phyloP scores from a whole-genome alignment of 352 stramenopile species.

The Blastocystis hominis region DNA sequence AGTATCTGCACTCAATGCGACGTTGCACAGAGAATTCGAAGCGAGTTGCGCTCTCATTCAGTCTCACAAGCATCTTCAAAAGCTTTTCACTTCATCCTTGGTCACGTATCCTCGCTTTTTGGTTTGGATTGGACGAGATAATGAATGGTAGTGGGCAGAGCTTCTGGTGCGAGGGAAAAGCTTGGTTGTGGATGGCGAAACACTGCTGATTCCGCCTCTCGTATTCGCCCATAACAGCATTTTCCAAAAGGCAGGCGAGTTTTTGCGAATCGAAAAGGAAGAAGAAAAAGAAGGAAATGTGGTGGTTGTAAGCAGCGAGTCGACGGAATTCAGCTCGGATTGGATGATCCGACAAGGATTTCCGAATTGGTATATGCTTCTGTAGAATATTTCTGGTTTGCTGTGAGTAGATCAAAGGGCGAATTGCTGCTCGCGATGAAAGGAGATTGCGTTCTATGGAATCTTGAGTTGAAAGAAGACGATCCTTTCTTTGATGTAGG shows the following conservation, averaged over 20 bases:
- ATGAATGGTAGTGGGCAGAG: not conserved
- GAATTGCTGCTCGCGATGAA: not conserved
- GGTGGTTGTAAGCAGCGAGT: not conserved
- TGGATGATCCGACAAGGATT: not conserved
- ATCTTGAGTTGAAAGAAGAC: not conserved
- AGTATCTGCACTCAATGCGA: not conserved
- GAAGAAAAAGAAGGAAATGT: no score
- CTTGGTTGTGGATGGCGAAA: not conserved
- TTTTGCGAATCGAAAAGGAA: not conserved
- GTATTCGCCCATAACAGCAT: constrained; percentile 5
- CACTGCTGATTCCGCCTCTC: not conserved
- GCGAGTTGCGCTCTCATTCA: not conserved
- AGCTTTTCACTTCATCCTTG: not conserved
- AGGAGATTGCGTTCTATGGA: not conserved
- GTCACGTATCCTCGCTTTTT: not conserved
- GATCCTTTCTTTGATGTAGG: not conserved
- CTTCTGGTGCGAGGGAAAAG: not conserved
- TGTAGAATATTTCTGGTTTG: not conserved
- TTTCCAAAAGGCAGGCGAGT: not conserved
- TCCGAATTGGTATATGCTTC: constrained; percentile 18
- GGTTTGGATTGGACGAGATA: not conserved
- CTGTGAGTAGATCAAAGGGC: not conserved
- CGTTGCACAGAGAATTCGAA: not conserved
- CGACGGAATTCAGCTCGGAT: not conserved
- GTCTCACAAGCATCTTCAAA: not conserved